phyloP scores from a whole-genome alignment of 1,284 basidiomycete genomes.

The Termitomyces sp. region DNA sequence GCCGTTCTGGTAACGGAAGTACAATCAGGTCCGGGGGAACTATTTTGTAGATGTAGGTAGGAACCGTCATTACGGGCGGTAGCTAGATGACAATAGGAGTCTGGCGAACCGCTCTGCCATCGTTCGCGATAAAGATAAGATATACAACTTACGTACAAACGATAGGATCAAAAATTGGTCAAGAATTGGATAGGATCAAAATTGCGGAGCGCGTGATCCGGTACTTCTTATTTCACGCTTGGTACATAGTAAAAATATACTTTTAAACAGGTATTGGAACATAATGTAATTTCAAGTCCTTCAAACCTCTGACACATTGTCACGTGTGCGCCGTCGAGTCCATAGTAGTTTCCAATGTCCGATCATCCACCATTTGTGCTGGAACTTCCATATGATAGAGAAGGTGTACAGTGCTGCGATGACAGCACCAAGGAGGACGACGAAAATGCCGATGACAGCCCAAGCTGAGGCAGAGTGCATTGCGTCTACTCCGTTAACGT shows the following conservation, averaged over 20 bases:
- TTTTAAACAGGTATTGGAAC: not conserved
- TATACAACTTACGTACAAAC: not conserved
- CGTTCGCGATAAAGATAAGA: not conserved
- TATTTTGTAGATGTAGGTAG: conserved; percentile 49
- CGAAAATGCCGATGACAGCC: conserved; percentile 34
- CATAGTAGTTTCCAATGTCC: conserved; percentile 16
- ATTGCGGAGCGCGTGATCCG: too few species aligned
- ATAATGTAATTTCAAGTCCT: not conserved
- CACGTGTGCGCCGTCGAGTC: conserved; percentile 9
- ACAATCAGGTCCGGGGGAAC: conserved; percentile 26
- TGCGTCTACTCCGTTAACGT: conserved; percentile 19
- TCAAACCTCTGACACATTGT: conserved; percentile 1
- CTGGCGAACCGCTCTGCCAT: not conserved
- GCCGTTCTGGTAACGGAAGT: conserved; percentile 28
- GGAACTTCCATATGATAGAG: conserved; percentile 44
- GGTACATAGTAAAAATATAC: not conserved
- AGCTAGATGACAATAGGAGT: too few species aligned
- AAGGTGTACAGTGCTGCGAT: conserved; percentile 39
- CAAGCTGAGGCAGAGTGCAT: conserved; percentile 30
- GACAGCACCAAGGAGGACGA: conserved; percentile 33
- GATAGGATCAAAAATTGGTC: not conserved
- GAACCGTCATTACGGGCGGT: conserved; percentile 18
- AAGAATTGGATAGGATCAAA: not conserved
- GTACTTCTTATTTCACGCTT: too few species aligned
- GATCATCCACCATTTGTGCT: conserved; percentile 19